A percentile compares a stretch with the other conserved stretches of the same genome.
Evolutionary conservation across 108 stramenopile species (phyloP).

Genomic region (Thalassiosira profunda): DNA sequence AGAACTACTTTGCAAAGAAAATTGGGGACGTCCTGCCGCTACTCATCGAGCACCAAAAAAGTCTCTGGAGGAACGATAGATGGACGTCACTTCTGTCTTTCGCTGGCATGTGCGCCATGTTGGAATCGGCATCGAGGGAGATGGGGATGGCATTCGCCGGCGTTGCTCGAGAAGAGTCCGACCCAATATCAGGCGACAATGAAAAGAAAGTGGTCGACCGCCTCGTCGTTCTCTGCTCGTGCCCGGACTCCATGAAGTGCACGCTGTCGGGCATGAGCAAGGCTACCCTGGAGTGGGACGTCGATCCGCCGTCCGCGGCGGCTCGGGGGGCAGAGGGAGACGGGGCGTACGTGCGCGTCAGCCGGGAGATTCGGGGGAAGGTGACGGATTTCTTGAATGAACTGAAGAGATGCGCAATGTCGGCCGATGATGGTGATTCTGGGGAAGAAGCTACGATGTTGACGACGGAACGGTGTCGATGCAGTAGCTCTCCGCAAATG

Average conservation of each 20-base stretch:
- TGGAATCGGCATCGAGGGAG: neutral
- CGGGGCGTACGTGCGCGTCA: slow-evolving; percentile 46
- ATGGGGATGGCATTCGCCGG: slow-evolving; percentile 4
- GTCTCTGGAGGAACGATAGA: too few relatives aligned
- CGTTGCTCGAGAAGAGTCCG: neutral
- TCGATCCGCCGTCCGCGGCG: slow-evolving; percentile 42
- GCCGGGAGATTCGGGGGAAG: slow-evolving; percentile 6
- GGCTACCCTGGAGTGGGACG: slow-evolving; percentile 44
- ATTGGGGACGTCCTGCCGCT: slow-evolving; percentile 36
- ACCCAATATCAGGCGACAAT: neutral
- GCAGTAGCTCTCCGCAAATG: too few relatives aligned
- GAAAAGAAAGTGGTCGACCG: slow-evolving; percentile 28
- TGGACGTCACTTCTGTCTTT: too few relatives aligned
- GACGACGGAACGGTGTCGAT: too few relatives aligned
- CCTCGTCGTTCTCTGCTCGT: slow-evolving; percentile 56
- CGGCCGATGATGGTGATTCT: too few relatives aligned
- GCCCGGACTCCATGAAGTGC: slow-evolving; percentile 27
- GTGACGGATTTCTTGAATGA: neutral
- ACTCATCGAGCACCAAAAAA: too few relatives aligned
- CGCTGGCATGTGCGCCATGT: too few relatives aligned
- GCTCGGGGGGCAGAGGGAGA: slow-evolving; percentile 47
- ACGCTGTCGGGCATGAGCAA: slow-evolving; percentile 31
- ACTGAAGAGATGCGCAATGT: too few relatives aligned
- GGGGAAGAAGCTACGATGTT: too few relatives aligned
- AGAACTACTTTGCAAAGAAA: slow-evolving; percentile 24